A percentile compares a stretch with the other conserved stretches of the same genome.
These are phyloP conservation scores for Diversispora epigaea DNA, from an alignment of 192 early-diverging fungal genomes.

Conservation along the genomic window DNA sequence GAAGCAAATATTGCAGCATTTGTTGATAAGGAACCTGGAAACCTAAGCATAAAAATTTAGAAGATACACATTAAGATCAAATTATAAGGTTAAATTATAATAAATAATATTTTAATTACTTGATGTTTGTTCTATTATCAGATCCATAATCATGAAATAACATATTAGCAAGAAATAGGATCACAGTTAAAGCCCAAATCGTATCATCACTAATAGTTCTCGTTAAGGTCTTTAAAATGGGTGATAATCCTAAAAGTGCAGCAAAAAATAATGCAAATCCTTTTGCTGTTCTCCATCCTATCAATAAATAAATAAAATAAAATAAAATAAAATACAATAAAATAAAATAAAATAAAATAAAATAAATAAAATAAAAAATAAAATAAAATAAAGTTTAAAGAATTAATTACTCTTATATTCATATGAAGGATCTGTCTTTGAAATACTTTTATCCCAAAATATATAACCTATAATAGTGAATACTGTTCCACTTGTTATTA, in stretches of 20 bases:
- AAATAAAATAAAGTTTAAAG: not conserved
- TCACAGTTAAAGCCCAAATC: slow-evolving; percentile 88
- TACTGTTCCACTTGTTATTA: slow-evolving; percentile 59
- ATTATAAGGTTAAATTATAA: not conserved
- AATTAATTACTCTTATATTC: slow-evolving; percentile 43
- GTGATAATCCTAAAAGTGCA: slow-evolving; percentile 80
- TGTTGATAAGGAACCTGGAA: slow-evolving; percentile 93
- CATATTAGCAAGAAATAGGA: slow-evolving; percentile 82
- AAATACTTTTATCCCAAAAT: slow-evolving; percentile 66
- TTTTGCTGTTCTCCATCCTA: slow-evolving; percentile 55
- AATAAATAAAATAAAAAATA: not conserved
- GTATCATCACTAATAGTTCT: slow-evolving; percentile 86
- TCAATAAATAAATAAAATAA: not conserved
- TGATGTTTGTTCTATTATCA: slow-evolving; percentile 48
- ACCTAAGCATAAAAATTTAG: slow-evolving; percentile 50
- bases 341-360: not conserved
- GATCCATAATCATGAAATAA: slow-evolving; percentile 88
- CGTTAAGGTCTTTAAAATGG: slow-evolving; percentile 89
- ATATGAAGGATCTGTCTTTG: slow-evolving; percentile 44
- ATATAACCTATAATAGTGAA: slow-evolving; percentile 65
- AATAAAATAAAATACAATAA: not conserved
- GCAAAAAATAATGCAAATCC: slow-evolving; percentile 72
- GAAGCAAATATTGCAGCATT: slow-evolving; percentile 95
- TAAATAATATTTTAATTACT: slow-evolving; percentile 40
- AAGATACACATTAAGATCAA: slow-evolving; percentile 14